These are phyloP conservation scores for Pilasporangium apinafurcum DNA, from an alignment of 352 stramenopile genomes.

Conservation along the genomic window DNA sequence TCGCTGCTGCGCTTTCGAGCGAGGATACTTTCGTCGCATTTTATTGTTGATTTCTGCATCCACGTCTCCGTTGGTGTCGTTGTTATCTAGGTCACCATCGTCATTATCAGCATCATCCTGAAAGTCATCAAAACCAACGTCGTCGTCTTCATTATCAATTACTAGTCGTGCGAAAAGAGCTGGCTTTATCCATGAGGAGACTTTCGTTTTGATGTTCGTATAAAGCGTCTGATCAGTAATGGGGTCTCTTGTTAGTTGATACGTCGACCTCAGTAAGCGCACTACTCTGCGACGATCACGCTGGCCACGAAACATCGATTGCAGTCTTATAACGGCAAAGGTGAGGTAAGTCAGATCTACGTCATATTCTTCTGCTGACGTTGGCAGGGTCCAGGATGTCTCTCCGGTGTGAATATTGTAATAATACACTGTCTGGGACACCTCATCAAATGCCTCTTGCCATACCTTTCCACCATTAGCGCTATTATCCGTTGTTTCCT, in stretches of 20 bases:
- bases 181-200: constrained; percentile 31
- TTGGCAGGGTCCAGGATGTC: constrained; percentile 61
- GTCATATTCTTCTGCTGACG: constrained; percentile 1
- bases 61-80: background rate
- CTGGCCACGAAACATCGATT: constrained; percentile 33
- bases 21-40: constrained; percentile 22
- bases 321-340: constrained; percentile 41
- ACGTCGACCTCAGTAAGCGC: constrained; percentile 23
- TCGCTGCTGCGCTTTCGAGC: constrained; percentile 48
- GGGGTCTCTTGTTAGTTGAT: constrained; percentile 26
- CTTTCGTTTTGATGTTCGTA: constrained; percentile 27
- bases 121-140: constrained; percentile 8
- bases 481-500: constrained; percentile 7
- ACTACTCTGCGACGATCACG: constrained; percentile 21
- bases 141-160: constrained; percentile 10
- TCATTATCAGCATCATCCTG: constrained; percentile 6
- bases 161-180: constrained; percentile 23
- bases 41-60: constrained; percentile 8
- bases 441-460: constrained; percentile 58
- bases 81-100: constrained; percentile 8
- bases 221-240: constrained; percentile 34
- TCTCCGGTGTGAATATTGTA: constrained; percentile 62
- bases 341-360: constrained; percentile 34
- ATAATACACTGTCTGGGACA: constrained; percentile 64
- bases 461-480: constrained; percentile 17